A percentile compares a stretch with the other conserved stretches of the same genome.
Evolutionary conservation across 495 filamentous ascomycete genomes (phyloP).

Genomic region (Aspergillus homomorphus): DNA sequence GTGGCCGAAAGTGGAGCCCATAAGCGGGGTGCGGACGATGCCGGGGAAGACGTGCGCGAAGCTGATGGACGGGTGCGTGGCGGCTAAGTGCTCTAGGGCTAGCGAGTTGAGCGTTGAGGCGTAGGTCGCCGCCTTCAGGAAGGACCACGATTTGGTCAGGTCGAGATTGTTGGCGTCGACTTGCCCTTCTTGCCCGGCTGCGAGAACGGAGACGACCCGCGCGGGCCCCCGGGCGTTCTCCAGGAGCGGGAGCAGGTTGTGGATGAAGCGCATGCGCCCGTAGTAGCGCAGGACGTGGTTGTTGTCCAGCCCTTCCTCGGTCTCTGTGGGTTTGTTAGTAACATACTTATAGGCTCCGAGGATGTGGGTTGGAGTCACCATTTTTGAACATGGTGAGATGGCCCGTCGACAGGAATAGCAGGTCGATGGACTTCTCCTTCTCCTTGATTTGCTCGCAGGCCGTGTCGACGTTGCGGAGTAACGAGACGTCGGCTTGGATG

Average conservation of each 20-base stretch:
- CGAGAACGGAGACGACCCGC: constrained; percentile 59
- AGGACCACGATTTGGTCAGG: constrained; percentile 20
- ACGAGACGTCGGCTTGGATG: constrained; percentile 54
- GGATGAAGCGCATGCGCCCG: constrained; percentile 58
- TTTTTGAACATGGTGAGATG: constrained; percentile 11
- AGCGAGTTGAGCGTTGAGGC: constrained; percentile 48
- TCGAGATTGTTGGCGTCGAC: constrained; percentile 49
- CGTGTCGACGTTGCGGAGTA: constrained; percentile 59
- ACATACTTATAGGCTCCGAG: background rate
- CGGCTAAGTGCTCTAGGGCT: constrained; percentile 46
- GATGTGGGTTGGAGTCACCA: constrained; percentile 10
- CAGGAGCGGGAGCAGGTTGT: constrained; percentile 61
- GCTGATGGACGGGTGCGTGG: constrained; percentile 47
- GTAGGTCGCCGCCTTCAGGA: constrained; percentile 38
- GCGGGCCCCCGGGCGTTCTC: constrained; percentile 40
- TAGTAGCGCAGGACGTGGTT: constrained; percentile 57
- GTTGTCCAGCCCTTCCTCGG: constrained; percentile 55
- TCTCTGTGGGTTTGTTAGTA: constrained; percentile 38
- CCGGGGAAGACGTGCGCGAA: constrained; percentile 61
- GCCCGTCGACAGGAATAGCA: constrained; percentile 50
- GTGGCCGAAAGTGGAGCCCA: constrained; percentile 17
- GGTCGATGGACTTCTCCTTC: constrained; percentile 56
- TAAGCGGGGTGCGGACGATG: constrained; percentile 42
- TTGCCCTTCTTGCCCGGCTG: constrained; percentile 50
- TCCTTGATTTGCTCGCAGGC: constrained; percentile 54